These are phyloP conservation scores for Dinochytrium kinnereticum DNA, from an alignment of 371 early-diverging fungal species.

Conservation along the genomic window DNA sequence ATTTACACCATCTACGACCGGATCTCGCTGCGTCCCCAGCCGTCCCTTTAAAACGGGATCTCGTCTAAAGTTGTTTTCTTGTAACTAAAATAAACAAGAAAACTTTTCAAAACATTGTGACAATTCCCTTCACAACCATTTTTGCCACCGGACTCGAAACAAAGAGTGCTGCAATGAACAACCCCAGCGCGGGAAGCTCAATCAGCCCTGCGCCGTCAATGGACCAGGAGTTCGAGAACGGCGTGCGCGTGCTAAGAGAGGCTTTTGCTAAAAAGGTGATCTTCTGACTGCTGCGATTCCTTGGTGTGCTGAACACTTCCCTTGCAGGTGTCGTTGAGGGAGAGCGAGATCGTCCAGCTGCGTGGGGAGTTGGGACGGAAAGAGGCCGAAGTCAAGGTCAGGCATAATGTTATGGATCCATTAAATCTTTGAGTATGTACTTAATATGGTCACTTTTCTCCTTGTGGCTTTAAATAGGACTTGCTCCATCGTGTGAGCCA, in stretches of 20 bases:
- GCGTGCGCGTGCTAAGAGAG: conserved; percentile 30
- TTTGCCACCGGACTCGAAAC: no score
- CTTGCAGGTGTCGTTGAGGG: conserved; percentile 25
- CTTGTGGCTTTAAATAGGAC: neutral
- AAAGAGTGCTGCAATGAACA: no score
- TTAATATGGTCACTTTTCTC: no score
- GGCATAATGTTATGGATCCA: neutral
- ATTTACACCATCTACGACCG: no score
- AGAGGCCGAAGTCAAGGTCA: conserved; percentile 41
- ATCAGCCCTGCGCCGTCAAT: conserved; percentile 10
- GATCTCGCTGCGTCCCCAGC: no score
- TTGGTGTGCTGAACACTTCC: neutral
- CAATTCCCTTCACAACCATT: no score
- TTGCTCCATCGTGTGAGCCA: conserved; percentile 12
- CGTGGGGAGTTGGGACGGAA: conserved; percentile 26
- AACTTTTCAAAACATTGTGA: no score
- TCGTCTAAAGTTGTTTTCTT: no score
- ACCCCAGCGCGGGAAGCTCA: neutral
- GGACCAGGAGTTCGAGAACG: conserved; percentile 38
- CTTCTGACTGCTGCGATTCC: neutral
- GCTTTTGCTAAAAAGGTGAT: conserved; percentile 30
- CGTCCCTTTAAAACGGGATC: no score
- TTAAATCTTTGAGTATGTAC: neutral
- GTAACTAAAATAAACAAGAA: no score
- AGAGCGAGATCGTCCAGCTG: conserved; percentile 30